Base-by-base conservation (phyloP, 305 asterid genomes). In the Rubia peregrina region DNA sequence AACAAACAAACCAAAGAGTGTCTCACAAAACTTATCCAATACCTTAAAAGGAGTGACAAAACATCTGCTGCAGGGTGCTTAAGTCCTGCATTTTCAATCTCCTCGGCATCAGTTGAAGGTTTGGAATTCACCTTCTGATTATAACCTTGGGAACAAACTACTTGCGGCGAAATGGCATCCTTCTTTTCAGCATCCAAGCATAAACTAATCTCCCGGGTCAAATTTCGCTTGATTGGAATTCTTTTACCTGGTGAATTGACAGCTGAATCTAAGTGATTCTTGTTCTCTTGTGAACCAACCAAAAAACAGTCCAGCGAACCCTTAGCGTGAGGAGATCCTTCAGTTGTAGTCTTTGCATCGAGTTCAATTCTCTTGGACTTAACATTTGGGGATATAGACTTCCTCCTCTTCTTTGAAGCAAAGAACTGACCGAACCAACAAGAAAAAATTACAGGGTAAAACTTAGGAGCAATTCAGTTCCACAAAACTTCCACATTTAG, bases 351-450 rank as follows among this genome's bases (percentile, higher is more conserved):
- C 80, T 77, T 89, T 40, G 83, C 85, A 77, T 85, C 96, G 73
- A 81, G 84, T 81, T 83, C 92, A 38, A 70, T 75, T 81, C 81
- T 81, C 83, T 84, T 89, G 55, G 86, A 68, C 80, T 81, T 87
- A 40, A 83, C 70, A 43, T 73, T 76, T 33, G 96, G 96, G 67
- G 99, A 90, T 69, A 74, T 49, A 81, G 76, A 55, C 86, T 87
- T 91, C 84, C 95, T 89, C 89, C 87, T 91, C 89, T 94, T 91
- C 74, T 80, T 88, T 10, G 97, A 87, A 72, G 89, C 78, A 83
- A 88, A 94, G 80, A 85, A 91, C 99, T 94, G 84, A 81, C 68
- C 42, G 62, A 9, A 67, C 51, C 62, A 74, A 71, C 77, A 75
- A 51, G 26, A 74, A 61, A 64, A 70, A 59, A 24, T 61, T 61